Evolutionary conservation across 1,284 basidiomycete species (phyloP).

Genomic region (Volvariella volvacea): DNA sequence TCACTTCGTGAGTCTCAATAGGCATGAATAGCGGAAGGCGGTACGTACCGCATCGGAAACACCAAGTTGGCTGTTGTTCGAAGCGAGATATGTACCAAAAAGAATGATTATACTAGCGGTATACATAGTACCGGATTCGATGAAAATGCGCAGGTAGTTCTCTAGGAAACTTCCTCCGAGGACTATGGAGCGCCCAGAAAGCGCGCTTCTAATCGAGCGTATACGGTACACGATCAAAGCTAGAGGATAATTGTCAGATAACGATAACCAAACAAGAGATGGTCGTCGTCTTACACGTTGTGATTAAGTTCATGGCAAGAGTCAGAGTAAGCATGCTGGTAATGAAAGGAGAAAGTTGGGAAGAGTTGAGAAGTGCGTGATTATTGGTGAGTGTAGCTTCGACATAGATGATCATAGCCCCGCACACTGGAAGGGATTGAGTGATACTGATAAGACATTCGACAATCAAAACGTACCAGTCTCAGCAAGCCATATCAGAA

Average conservation of each 20-base stretch:
- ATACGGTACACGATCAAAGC: slow-evolving; percentile 30
- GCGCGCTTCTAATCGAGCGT: slow-evolving; percentile 20
- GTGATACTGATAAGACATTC: background rate
- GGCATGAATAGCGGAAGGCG: background rate
- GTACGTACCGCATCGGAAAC: slow-evolving; percentile 27
- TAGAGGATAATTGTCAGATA: slow-evolving; percentile 8
- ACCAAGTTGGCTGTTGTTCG: slow-evolving; percentile 27
- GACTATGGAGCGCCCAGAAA: slow-evolving; percentile 12
- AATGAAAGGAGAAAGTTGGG: slow-evolving; percentile 26
- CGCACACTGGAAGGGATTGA: slow-evolving; percentile 18
- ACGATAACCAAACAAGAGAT: background rate
- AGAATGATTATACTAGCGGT: slow-evolving; percentile 25
- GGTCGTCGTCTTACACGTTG: slow-evolving; percentile 23
- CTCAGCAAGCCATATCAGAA: slow-evolving; percentile 24
- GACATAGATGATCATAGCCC: slow-evolving; percentile 21
- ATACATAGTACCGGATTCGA: slow-evolving; percentile 33
- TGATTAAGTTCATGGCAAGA: slow-evolving; percentile 26
- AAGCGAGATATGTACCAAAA: slow-evolving; percentile 26
- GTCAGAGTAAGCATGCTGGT: slow-evolving; percentile 29
- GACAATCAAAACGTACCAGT: slow-evolving; percentile 16
- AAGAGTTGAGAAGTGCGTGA: slow-evolving; percentile 17
- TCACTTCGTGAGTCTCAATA: background rate
- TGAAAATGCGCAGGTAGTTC: slow-evolving; percentile 24
- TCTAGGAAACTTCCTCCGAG: slow-evolving; percentile 17
- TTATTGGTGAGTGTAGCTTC: slow-evolving; percentile 18